These are phyloP conservation scores for Mucor ambiguus DNA, from an alignment of 371 early-diverging fungal genomes.

Conservation along the genomic window DNA sequence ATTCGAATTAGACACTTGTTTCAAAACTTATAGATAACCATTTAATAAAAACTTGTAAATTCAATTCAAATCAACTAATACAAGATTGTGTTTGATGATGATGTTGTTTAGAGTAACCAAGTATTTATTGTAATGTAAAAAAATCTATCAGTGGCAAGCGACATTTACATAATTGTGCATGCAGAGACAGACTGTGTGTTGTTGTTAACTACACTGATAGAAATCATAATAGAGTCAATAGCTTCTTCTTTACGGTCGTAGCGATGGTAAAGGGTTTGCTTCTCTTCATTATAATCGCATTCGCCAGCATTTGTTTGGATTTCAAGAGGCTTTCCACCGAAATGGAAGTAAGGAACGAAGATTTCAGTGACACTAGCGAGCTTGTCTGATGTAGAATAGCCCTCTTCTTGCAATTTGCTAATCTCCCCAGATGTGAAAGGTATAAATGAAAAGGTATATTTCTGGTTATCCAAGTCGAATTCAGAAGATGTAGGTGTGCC, in stretches of 20 bases:
- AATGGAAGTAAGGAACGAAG: slow-evolving; percentile 76
- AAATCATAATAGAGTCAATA: slow-evolving; percentile 3
- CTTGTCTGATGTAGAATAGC: slow-evolving; percentile 12
- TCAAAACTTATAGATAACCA: too few species aligned
- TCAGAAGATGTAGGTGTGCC: slow-evolving; percentile 65
- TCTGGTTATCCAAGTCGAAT: slow-evolving; percentile 61
- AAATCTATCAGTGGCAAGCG: too few species aligned
- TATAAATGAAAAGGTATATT: slow-evolving; percentile 61
- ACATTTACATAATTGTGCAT: slow-evolving; percentile 18
- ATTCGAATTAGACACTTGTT: too few species aligned
- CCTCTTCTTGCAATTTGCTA: neutral
- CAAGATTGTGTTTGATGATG: too few species aligned
- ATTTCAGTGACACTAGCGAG: slow-evolving; percentile 58
- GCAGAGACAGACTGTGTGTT: neutral
- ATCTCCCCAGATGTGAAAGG: slow-evolving; percentile 17
- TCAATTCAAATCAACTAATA: too few species aligned
- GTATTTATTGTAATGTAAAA: too few species aligned
- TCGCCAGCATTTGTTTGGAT: slow-evolving; percentile 67
- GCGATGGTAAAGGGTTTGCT: slow-evolving; percentile 66
- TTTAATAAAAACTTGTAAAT: too few species aligned
- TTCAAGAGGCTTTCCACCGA: slow-evolving; percentile 44
- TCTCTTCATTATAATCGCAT: slow-evolving; percentile 64
- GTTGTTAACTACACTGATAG: slow-evolving; percentile 2
- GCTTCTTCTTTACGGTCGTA: slow-evolving; percentile 8
- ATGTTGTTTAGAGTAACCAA: too few species aligned